Percentiles rank a stretch among this genome's conserved stretches.
These are phyloP conservation scores for Mucor irregularis DNA, from an alignment of 371 early-diverging fungal genomes.

Conservation along the genomic window DNA sequence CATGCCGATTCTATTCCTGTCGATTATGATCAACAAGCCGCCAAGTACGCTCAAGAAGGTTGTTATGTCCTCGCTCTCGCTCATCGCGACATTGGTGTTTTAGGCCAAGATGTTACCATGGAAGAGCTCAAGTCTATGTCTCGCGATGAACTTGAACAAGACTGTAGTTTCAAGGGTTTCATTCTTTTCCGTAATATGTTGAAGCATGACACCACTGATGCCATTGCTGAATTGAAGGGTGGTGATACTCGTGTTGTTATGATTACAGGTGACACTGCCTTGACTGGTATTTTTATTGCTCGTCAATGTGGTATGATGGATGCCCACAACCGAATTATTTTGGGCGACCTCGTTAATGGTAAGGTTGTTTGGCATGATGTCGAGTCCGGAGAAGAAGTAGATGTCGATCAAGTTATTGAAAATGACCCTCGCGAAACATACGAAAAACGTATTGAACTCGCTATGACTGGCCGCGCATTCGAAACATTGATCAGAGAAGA, in stretches of 20 bases:
- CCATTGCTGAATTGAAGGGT: slow-evolving; percentile 72
- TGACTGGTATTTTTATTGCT: slow-evolving; percentile 87
- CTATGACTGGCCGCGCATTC: slow-evolving; percentile 75
- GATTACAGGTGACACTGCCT: slow-evolving; percentile 92
- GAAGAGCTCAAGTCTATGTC: slow-evolving; percentile 46
- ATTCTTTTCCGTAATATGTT: slow-evolving; percentile 91
- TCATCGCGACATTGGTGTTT: slow-evolving; percentile 51
- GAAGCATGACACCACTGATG: slow-evolving; percentile 76
- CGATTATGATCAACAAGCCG: slow-evolving; percentile 61
- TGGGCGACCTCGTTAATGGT: slow-evolving; percentile 46
- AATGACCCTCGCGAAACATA: slow-evolving; percentile 30
- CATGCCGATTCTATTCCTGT: slow-evolving; percentile 54
- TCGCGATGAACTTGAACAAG: slow-evolving; percentile 71
- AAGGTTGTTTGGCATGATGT: slow-evolving; percentile 55
- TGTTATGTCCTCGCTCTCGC: slow-evolving; percentile 83
- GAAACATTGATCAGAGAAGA: slow-evolving; percentile 40
- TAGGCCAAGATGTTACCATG: slow-evolving; percentile 39
- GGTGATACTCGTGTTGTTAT: slow-evolving; percentile 82
- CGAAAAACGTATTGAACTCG: slow-evolving; percentile 57
- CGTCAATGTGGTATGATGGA: slow-evolving; percentile 76
- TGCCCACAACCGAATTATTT: slow-evolving; percentile 43
- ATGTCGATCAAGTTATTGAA: slow-evolving; percentile 32
- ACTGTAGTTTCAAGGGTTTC: slow-evolving; percentile 67
- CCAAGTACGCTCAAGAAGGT: slow-evolving; percentile 71
- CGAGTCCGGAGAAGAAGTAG: slow-evolving; percentile 45